These are phyloP conservation scores for Rubus parviflorus DNA, from an alignment of 306 rosid genomes.

Conservation along the genomic window DNA sequence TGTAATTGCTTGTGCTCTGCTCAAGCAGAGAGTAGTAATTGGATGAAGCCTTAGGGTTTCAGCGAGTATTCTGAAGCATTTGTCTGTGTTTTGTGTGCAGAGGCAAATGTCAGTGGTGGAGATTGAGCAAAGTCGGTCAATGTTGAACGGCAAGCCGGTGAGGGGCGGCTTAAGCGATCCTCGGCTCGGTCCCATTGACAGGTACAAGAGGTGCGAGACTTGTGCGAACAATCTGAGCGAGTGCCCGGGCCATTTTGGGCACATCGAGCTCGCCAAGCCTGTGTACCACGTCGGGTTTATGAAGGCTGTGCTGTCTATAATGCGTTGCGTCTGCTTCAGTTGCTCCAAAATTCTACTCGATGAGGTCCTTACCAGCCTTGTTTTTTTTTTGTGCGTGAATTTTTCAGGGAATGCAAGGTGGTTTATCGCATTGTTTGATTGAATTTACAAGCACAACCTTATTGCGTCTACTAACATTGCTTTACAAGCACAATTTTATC, in stretches of 20 bases:
- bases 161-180: conserved; percentile 79
- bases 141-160: conserved; percentile 82
- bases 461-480: background rate
- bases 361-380: conserved; percentile 49
- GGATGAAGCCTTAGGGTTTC: background rate
- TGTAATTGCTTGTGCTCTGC: background rate
- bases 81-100: conserved; percentile 50
- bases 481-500: background rate
- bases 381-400: background rate
- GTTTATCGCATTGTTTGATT: no score
- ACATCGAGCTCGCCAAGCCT: conserved; percentile 94
- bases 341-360: conserved; percentile 84
- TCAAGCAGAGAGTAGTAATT: background rate
- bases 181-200: conserved; percentile 87
- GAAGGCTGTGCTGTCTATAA: conserved; percentile 72
- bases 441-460: background rate
- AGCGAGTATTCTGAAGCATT: background rate
- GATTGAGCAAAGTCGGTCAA: conserved; percentile 84
- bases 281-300: conserved; percentile 92
- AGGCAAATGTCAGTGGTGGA: conserved; percentile 96
- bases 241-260: conserved; percentile 97
- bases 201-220: conserved; percentile 84
- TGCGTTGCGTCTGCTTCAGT: conserved; percentile 92
- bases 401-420: background rate
- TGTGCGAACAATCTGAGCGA: conserved; percentile 90